Evolutionary conservation across 225 moss, liverwort and hornwort species (phyloP).

Genomic region (Takakia lepidozioides): DNA sequence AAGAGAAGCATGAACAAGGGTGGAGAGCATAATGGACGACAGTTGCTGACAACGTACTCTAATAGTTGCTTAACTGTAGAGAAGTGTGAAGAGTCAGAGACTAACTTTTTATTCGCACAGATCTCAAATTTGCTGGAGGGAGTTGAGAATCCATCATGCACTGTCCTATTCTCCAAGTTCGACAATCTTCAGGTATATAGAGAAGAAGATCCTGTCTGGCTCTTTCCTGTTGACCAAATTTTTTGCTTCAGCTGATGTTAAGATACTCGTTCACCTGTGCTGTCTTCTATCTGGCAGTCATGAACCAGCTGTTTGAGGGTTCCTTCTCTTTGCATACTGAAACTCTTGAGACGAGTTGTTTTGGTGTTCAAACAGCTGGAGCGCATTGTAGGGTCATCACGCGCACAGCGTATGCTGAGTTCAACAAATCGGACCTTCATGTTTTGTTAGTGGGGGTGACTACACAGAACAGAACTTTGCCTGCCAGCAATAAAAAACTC

Average conservation of each 20-base stretch:
- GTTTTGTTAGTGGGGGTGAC: conserved; percentile 47
- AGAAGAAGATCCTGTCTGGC: neutral
- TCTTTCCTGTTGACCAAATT: neutral
- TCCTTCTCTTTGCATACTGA: neutral
- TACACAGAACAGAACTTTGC: too few relatives aligned
- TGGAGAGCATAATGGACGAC: too few relatives aligned
- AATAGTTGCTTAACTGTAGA: too few relatives aligned
- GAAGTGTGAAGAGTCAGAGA: too few relatives aligned
- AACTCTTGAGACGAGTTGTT: neutral
- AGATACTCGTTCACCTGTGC: neutral
- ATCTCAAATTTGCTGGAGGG: conserved; percentile 71
- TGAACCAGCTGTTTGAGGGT: neutral
- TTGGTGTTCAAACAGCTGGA: conserved; percentile 27
- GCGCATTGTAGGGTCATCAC: conserved; percentile 42
- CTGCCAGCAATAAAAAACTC: too few relatives aligned
- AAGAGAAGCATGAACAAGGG: too few relatives aligned
- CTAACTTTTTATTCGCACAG: conserved; percentile 32
- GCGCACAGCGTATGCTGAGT: conserved; percentile 28
- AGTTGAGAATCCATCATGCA: conserved; percentile 56
- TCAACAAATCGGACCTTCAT: conserved; percentile 33
- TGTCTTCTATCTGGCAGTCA: neutral
- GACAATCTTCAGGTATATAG: conserved; percentile 71
- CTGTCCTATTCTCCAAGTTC: conserved; percentile 63
- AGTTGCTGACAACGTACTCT: too few relatives aligned
- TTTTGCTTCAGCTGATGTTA: neutral